Evolutionary conservation across 352 stramenopile genomes (phyloP), one percentile per base, ranked within the genome.

Genomic region (Globisporangium sylvaticum): DNA sequence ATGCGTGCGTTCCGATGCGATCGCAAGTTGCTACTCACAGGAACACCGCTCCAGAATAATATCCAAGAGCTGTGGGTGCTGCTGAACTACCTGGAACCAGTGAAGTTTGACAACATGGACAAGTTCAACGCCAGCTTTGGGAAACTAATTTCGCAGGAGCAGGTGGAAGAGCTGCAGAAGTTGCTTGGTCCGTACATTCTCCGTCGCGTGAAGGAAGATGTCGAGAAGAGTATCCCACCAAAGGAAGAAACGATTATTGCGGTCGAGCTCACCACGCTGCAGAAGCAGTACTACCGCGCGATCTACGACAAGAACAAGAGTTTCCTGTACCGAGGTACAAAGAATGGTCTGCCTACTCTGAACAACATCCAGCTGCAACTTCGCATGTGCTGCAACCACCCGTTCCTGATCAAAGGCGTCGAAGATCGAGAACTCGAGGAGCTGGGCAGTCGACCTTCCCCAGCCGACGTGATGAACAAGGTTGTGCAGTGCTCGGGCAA

Each of bases 281-380:
- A 99, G 77, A 99, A 99, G 80, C 95, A 99, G 75, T 99, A 99
- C 75, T 99, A 99, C 73, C 84, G 97, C 31, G 97, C 98, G 2
- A 97, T 99, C 25, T 99, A 99, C 77, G 97, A 99, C 79, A 99
- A 98, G 74, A 99, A 99, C 78, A 96, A 98, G 42, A 95, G 92
- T 24, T 99, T 99, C 65, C 70, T 99, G 67, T 97, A 96, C 53
- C 79, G 88, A 31, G 89, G 88, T 0, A 92, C 85, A 15, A 92
- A 96, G 71, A 95, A 95, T 59, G 85, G 82, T 5, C 66, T 96
- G 9, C 89, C 88, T 20, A 92, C 88, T 60, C 82, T 99, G 29
- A 99, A 98, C 74, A 99, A 99, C 80, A 94, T 99, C 62, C 97
- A 98, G 46, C 98, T 99, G 83, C 94, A 99, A 80, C 76, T 99